These are phyloP conservation scores for Orbilia javanica DNA, from an alignment of 2,329 filamentous ascomycete species.

Conservation along the genomic window DNA sequence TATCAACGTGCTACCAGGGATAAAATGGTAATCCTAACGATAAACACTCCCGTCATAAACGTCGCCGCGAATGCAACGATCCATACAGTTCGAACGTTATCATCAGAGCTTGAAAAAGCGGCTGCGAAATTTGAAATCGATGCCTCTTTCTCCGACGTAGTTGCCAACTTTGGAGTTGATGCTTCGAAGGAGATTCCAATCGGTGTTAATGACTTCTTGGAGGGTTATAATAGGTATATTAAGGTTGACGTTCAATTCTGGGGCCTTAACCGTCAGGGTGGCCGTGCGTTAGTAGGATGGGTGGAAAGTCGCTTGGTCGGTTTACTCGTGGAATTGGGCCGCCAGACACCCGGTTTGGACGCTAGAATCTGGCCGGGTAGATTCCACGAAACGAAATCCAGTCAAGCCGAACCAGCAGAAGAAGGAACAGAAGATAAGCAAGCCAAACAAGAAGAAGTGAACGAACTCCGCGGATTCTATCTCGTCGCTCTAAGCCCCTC, in stretches of 20 bases:
- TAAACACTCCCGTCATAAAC: constrained; percentile 74
- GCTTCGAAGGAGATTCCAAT: background rate
- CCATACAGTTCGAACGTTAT: constrained; percentile 70
- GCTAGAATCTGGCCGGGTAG: constrained; percentile 75
- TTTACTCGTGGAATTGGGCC: constrained; percentile 71
- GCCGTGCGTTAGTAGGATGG: constrained; percentile 73
- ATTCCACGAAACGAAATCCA: constrained; percentile 67
- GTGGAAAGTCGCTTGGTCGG: constrained; percentile 73
- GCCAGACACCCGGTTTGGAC: constrained; percentile 69
- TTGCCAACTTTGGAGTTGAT: constrained; percentile 61
- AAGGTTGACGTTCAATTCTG: constrained; percentile 76
- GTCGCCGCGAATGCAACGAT: constrained; percentile 71
- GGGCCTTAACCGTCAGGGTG: constrained; percentile 71
- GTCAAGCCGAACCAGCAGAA: constrained; percentile 16
- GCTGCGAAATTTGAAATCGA: constrained; percentile 64
- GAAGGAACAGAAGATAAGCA: constrained; percentile 60
- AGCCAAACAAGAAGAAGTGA: background rate
- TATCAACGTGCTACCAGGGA: constrained; percentile 73
- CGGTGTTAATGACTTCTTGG: constrained; percentile 68
- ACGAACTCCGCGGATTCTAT: constrained; percentile 73
- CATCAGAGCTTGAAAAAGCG: constrained; percentile 70
- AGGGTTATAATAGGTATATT: constrained; percentile 70
- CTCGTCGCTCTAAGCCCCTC: constrained; percentile 70
- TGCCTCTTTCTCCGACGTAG: constrained; percentile 67
- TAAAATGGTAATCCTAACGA: constrained; percentile 74